Conservation (phyloP, 768 basidiomycete genomes). For the Russula emetica region DNA sequence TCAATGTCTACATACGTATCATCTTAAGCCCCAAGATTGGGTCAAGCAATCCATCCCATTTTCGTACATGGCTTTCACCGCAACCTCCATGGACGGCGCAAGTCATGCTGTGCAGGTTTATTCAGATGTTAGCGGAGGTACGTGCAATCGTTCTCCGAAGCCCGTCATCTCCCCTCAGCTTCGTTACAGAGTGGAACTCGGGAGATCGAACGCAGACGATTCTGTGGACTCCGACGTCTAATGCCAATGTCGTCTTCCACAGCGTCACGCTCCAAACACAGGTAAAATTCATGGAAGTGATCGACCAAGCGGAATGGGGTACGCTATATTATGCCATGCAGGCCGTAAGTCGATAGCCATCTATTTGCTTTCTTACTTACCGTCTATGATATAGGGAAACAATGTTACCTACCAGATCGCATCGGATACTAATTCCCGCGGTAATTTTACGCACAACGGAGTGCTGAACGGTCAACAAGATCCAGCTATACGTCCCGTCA, state of each 20-base stretch:
- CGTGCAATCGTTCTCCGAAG: not conserved
- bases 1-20: not conserved
- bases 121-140: constrained; percentile 40
- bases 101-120: constrained; percentile 38
- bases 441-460: constrained; percentile 27
- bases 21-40: constrained; percentile 35
- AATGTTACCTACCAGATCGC: constrained; percentile 25
- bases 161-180: not conserved
- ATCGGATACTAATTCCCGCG: constrained; percentile 16
- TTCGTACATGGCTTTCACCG: constrained; percentile 37
- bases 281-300: constrained; percentile 20
- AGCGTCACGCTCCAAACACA: constrained; percentile 11
- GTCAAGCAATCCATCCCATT: constrained; percentile 41
- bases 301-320: constrained; percentile 27
- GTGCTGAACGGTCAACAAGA: constrained; percentile 20
- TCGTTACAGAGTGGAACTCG: constrained; percentile 29
- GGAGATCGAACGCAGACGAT: constrained; percentile 20
- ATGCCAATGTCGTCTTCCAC: constrained; percentile 22
- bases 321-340: constrained; percentile 25
- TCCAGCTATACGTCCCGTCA: constrained; percentile 24
- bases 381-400: constrained; percentile 3
- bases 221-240: constrained; percentile 8
- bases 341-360: constrained; percentile 10
- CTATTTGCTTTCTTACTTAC: not conserved
- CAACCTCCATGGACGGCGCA: constrained; percentile 33